phyloP scores from a whole-genome alignment of 495 filamentous ascomycete species.

The Penicillium paxilli region DNA sequence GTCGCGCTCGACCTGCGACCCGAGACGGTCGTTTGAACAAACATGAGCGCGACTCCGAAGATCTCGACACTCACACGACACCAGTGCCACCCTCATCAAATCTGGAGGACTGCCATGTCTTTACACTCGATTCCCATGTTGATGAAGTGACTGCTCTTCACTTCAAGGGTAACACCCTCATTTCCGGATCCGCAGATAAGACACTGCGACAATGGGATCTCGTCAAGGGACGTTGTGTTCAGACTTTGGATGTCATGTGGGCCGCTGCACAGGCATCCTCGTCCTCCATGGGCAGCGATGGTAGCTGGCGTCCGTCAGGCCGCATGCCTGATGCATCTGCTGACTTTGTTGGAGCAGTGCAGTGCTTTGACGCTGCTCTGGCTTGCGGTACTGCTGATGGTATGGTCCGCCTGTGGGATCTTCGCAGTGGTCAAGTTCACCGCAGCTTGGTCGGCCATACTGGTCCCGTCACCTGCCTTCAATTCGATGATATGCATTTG shows the following conservation, averaged over 20 bases:
- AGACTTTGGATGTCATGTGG: conserved; percentile 99
- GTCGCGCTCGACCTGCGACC: conserved; percentile 58
- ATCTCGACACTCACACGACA: conserved; percentile 54
- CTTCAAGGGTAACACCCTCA: conserved; percentile 82
- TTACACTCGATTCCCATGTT: conserved; percentile 85
- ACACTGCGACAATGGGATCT: conserved; percentile 97
- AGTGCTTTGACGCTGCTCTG: conserved; percentile 95
- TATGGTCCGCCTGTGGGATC: conserved; percentile 97
- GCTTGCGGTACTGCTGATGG: conserved; percentile 98
- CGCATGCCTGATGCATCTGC: conserved; percentile 66
- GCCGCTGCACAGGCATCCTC: conserved; percentile 89
- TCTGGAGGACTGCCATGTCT: conserved; percentile 84
- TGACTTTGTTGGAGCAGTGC: conserved; percentile 92
- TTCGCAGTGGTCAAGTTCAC: conserved; percentile 93
- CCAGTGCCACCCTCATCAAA: conserved; percentile 62
- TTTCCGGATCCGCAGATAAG: conserved; percentile 96
- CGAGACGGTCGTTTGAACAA: conserved; percentile 66
- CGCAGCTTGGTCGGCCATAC: conserved; percentile 95
- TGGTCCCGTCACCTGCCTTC: conserved; percentile 89
- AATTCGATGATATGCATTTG: conserved; percentile 94
- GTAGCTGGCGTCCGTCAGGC: conserved; percentile 57
- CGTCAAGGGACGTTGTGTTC: conserved; percentile 90
- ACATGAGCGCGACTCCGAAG: conserved; percentile 61
- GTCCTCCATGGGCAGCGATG: conserved; percentile 55
- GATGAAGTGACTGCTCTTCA: conserved; percentile 93